These are phyloP conservation scores for Candida silvicultrix DNA, from an alignment of 805 yeast genomes.

Conservation along the genomic window DNA sequence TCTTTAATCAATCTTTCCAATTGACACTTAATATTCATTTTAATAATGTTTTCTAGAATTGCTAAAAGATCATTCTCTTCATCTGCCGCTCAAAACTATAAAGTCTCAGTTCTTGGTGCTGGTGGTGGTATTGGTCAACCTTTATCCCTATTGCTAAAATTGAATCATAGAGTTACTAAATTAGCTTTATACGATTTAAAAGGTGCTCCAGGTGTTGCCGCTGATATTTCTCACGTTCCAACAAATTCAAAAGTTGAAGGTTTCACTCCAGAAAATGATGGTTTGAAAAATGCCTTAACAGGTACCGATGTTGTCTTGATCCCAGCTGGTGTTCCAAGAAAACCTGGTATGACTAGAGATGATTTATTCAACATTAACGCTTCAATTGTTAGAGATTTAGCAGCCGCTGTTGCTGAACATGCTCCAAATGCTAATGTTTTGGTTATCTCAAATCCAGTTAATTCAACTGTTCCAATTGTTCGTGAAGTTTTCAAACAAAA, in stretches of 20 bases:
- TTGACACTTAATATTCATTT: not conserved
- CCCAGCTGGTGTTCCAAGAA: constrained; percentile 98
- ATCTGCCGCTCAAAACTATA: constrained; percentile 60
- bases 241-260: constrained; percentile 87
- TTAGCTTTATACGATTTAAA: constrained; percentile 83
- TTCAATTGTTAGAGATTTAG: constrained; percentile 88
- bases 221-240: constrained; percentile 91
- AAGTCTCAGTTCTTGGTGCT: constrained; percentile 78
- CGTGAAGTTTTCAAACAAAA: constrained; percentile 83
- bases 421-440: constrained; percentile 80
- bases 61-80: constrained; percentile 64
- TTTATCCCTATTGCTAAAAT: constrained; percentile 73
- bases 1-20: no score
- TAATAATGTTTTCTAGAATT: constrained; percentile 47
- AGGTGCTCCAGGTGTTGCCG: constrained; percentile 96
- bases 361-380: constrained; percentile 96
- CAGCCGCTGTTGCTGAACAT: constrained; percentile 74
- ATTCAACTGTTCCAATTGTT: constrained; percentile 95
- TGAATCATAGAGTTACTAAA: constrained; percentile 82
- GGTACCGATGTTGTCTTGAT: constrained; percentile 74
- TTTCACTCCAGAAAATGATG: constrained; percentile 74
- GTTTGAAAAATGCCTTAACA: constrained; percentile 66
- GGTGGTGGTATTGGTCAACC: constrained; percentile 97
- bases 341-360: constrained; percentile 99
- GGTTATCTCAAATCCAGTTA: constrained; percentile 92